Evolutionary conservation across 2,329 filamentous ascomycete species (phyloP).

Genomic region (Penicillium polonicum): DNA sequence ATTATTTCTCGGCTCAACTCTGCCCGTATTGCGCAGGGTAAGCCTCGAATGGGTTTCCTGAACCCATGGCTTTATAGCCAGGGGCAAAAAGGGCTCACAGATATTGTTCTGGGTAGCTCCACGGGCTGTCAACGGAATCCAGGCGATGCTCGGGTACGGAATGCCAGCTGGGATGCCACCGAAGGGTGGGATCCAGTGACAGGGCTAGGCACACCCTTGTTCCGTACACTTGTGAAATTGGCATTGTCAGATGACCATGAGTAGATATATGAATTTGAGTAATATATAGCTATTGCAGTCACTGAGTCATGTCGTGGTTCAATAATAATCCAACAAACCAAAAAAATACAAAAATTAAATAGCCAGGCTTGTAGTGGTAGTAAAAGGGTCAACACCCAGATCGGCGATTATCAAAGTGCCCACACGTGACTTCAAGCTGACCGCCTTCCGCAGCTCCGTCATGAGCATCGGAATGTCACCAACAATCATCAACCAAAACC

Average conservation of each 20-base stretch:
- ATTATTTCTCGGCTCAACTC: slow-evolving; percentile 66
- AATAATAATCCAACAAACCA: neutral
- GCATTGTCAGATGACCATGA: slow-evolving; percentile 7
- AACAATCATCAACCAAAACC: slow-evolving; percentile 17
- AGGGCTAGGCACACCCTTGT: slow-evolving; percentile 40
- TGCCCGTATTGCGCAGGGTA: slow-evolving; percentile 56
- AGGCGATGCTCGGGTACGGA: slow-evolving; percentile 40
- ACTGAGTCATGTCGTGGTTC: neutral
- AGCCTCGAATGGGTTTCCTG: slow-evolving; percentile 57
- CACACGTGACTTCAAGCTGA: slow-evolving; percentile 19
- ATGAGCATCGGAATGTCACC: slow-evolving; percentile 18
- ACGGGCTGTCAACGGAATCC: slow-evolving; percentile 45
- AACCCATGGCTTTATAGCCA: slow-evolving; percentile 61
- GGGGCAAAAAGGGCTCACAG: slow-evolving; percentile 47
- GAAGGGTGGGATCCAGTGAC: slow-evolving; percentile 53
- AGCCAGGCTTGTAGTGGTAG: neutral
- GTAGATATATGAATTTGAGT: neutral
- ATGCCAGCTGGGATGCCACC: slow-evolving; percentile 53
- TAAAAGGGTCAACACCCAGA: neutral
- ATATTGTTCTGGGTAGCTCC: slow-evolving; percentile 51
- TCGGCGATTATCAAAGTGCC: neutral
- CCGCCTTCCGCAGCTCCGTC: slow-evolving; percentile 29
- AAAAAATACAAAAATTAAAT: neutral
- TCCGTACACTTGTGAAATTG: slow-evolving; percentile 22
- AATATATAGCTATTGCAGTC: neutral